Conservation (phyloP, 768 basidiomycete species). For the Sporobolomyces phaffii region DNA sequence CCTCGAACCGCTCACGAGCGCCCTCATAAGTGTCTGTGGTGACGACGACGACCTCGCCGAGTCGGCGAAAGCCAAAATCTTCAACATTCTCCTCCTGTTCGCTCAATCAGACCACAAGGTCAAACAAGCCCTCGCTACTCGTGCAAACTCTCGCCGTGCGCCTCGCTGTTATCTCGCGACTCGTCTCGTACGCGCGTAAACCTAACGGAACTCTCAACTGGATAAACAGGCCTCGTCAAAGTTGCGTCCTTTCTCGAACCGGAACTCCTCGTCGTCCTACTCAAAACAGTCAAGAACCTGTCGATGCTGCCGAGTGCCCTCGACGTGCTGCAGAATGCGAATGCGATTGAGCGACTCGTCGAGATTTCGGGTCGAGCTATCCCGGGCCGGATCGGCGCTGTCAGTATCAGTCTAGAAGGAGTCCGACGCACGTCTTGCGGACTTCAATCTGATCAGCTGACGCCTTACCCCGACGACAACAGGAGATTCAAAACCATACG, state of each 20-base stretch:
- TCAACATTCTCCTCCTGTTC: constrained; percentile 81
- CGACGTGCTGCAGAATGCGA: constrained; percentile 91
- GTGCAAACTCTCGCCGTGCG: constrained; percentile 84
- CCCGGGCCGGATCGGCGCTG: constrained; percentile 70
- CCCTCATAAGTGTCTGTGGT: constrained; percentile 75
- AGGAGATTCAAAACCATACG: constrained; percentile 96
- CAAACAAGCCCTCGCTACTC: constrained; percentile 79
- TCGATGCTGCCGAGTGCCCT: constrained; percentile 86
- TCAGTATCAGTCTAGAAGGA: too few relatives aligned
- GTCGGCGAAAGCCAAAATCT: constrained; percentile 73
- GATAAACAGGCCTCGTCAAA: constrained; percentile 63
- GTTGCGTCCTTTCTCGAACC: constrained; percentile 81
- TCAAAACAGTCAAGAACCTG: constrained; percentile 92
- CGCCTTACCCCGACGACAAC: too few relatives aligned
- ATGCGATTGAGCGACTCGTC: constrained; percentile 85
- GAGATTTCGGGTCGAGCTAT: constrained; percentile 74
- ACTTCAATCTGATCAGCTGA: too few relatives aligned
- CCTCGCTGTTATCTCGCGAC: neutral
- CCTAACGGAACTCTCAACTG: neutral
- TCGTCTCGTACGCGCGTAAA: neutral
- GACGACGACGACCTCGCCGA: constrained; percentile 58
- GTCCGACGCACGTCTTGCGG: too few relatives aligned
- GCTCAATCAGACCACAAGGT: constrained; percentile 92
- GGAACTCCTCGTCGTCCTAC: constrained; percentile 77
- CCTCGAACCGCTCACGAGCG: constrained; percentile 82